Base-by-base conservation (phyloP, 768 basidiomycete species). In the Megacollybia marginata region DNA sequence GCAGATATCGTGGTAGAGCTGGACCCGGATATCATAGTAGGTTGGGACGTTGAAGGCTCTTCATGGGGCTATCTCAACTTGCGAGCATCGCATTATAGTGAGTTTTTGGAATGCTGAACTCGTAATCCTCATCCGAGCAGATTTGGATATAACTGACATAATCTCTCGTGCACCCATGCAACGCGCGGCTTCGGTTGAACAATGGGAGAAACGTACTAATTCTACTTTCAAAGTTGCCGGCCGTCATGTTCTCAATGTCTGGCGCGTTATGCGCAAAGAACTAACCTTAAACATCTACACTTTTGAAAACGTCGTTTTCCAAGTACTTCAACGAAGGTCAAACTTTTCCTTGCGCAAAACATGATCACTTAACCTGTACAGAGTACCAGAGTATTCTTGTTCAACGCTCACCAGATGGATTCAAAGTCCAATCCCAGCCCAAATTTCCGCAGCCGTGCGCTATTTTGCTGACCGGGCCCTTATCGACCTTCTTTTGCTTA, bases 191-290 rank as follows among this genome's bases (percentile, higher is more conserved):
- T 70, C 70, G n/a, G 66, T 61, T 40, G 80, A 86, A 48, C 75
- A 80, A 55, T 96, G 92, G 88, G 81, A 78, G 8, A 64, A 74
- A 47, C 76, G 79, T 45, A 85, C 87, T 53, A 82, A 83, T 2
- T 86, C 92, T 2, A 88, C 85, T 2, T 86, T 99, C 65, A 84
- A 82, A 53, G 83, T 93, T 35, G 71, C 76, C 18, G 96, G 96
- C 0, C 76, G 96, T 15, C 94, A 99, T 61, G 86, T 95, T 33
- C 71, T 99, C 44, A 96, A 98, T 56, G 66, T 91, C 12, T 97
- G 93, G 93, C 74, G 93, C 49, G 80, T 97, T 47, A 88, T 97
- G 78, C 83, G 92, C 33, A 79, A 82, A 1, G 95, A 98, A 57
- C 78, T 83, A 52, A 81, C 75, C 16, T 66, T 97, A 48, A 78